Conservation (phyloP, 1,284 basidiomycete species). For the Tetrapyrgos nigripes region DNA sequence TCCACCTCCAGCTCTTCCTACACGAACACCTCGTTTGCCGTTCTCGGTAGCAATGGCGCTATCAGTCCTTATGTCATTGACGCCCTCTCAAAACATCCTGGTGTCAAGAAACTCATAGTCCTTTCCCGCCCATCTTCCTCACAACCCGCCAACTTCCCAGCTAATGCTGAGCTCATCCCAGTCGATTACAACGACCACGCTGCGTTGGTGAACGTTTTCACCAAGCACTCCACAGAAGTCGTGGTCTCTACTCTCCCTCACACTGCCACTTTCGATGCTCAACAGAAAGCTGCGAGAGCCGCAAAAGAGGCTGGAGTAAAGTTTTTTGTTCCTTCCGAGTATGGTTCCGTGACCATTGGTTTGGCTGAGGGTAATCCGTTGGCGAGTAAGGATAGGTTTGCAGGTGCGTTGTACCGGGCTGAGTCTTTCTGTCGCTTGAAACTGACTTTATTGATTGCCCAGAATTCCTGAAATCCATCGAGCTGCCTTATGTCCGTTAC, state of each 20-base stretch:
- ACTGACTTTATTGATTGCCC: background rate
- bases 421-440: background rate
- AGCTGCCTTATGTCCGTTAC: background rate
- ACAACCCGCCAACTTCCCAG: no score
- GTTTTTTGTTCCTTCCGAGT: conserved; percentile 7
- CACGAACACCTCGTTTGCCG: no score
- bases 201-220: conserved; percentile 20
- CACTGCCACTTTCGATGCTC: background rate
- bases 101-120: no score
- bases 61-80: no score
- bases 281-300: background rate
- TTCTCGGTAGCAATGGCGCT: no score
- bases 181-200: conserved; percentile 23
- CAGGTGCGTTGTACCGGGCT: no score
- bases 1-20: no score
- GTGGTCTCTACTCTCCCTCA: conserved; percentile 14
- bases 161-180: conserved; percentile 1
- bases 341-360: background rate
- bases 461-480: conserved; percentile 4
- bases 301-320: conserved; percentile 14
- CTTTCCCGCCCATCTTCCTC: no score
- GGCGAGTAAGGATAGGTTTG: conserved; percentile 20
- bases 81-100: no score
- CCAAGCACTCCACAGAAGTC: conserved; percentile 20
- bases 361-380: conserved; percentile 11